These are phyloP conservation scores for Capsella rubella DNA, from an alignment of 441 rosid species.

Conservation along the genomic window DNA sequence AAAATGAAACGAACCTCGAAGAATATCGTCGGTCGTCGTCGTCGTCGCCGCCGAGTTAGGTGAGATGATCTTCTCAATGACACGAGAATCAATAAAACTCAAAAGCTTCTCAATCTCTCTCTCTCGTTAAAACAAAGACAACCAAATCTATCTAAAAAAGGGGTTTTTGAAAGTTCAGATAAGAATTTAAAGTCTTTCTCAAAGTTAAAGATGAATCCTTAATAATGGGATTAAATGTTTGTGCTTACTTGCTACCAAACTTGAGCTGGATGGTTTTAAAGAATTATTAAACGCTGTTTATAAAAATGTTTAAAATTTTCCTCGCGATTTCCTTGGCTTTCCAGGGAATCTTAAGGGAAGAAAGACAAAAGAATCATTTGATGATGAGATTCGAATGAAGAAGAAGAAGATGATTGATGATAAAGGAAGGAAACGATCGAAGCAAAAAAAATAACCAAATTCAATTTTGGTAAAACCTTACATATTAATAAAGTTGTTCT, in stretches of 20 bases:
- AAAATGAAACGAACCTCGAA: slow-evolving; percentile 58
- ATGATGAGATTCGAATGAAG: neutral
- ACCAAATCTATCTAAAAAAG: neutral
- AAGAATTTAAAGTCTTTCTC: slow-evolving; percentile 21
- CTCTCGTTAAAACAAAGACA: neutral
- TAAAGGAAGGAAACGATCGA: slow-evolving; percentile 6
- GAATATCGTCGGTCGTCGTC: slow-evolving; percentile 41
- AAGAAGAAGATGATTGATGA: neutral
- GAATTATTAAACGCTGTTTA: neutral
- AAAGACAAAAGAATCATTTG: neutral
- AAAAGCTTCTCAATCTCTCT: neutral
- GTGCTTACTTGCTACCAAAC: slow-evolving; percentile 29
- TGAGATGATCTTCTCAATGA: slow-evolving; percentile 40
- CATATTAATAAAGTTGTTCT: neutral
- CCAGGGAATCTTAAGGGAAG: slow-evolving; percentile 24
- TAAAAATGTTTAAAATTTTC: slow-evolving; percentile 7
- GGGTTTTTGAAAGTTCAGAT: neutral
- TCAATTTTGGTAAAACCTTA: neutral
- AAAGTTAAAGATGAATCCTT: neutral
- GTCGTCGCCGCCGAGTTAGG: slow-evolving; percentile 66
- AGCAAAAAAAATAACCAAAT: neutral
- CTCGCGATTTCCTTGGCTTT: slow-evolving; percentile 31
- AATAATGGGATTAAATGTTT: slow-evolving; percentile 4
- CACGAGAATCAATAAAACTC: slow-evolving; percentile 1
- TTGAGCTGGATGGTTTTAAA: slow-evolving; percentile 31